Percentiles rank a stretch among this genome's conserved stretches.
These are phyloP conservation scores for Saccharomyces hybrid DNA, from an alignment of 1,139 yeast species.

Conservation along the genomic window DNA sequence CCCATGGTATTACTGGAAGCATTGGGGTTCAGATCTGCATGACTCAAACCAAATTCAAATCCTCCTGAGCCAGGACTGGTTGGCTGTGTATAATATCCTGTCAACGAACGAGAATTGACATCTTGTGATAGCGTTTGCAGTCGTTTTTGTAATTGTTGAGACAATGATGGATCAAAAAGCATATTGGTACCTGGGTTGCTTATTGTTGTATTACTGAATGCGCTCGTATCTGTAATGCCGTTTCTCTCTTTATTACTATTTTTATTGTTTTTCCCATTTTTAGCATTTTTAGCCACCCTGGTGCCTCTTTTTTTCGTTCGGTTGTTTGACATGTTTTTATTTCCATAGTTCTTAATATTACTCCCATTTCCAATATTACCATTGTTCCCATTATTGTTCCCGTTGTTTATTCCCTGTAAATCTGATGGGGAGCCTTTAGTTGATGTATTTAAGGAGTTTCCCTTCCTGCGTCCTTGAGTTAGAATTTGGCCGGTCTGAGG, in stretches of 20 bases:
- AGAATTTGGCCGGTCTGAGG: constrained; percentile 24
- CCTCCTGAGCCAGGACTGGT: constrained; percentile 25
- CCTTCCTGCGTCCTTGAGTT: constrained; percentile 10
- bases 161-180: constrained; percentile 19
- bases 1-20: constrained; percentile 5
- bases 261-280: constrained; percentile 3
- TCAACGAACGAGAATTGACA: constrained; percentile 19
- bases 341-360: neutral
- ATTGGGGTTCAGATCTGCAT: constrained; percentile 5
- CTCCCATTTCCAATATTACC: neutral
- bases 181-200: constrained; percentile 8
- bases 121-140: constrained; percentile 24
- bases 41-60: constrained; percentile 13
- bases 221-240: constrained; percentile 4
- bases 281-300: neutral
- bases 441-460: constrained; percentile 11
- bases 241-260: constrained; percentile 8
- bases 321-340: neutral
- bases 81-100: constrained; percentile 29
- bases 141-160: constrained; percentile 24
- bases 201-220: constrained; percentile 11
- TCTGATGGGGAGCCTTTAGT: constrained; percentile 14
- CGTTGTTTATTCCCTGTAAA: constrained; percentile 2
- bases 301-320: constrained; percentile 2
- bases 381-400: constrained; percentile 4